These are phyloP conservation scores for Lipomyces anomalus DNA, from an alignment of 805 yeast species.

Conservation along the genomic window DNA sequence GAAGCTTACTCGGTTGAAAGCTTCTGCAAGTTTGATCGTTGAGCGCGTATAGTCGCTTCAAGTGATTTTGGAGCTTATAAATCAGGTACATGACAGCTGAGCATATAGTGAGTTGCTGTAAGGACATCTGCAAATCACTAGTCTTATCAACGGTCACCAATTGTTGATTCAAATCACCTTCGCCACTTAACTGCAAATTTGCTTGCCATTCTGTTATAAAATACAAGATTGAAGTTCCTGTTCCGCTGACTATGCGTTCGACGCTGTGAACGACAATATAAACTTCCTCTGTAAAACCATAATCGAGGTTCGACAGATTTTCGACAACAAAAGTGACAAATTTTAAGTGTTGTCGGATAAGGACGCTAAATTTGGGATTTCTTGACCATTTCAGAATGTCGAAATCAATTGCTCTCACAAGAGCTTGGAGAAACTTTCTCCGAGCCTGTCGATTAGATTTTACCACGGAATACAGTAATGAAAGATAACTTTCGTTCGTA, in stretches of 20 bases:
- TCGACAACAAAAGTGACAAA: slow-evolving; percentile 35
- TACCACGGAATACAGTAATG: slow-evolving; percentile 41
- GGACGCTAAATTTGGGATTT: slow-evolving; percentile 26
- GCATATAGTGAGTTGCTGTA: slow-evolving; percentile 8
- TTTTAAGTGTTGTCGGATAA: slow-evolving; percentile 31
- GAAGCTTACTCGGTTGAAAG: slow-evolving; percentile 4
- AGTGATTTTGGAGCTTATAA: slow-evolving; percentile 12
- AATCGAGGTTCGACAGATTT: slow-evolving; percentile 39
- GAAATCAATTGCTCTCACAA: slow-evolving; percentile 9
- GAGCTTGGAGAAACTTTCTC: slow-evolving; percentile 37
- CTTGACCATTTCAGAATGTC: background rate
- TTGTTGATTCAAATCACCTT: background rate
- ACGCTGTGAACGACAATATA: slow-evolving; percentile 41
- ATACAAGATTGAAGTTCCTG: slow-evolving; percentile 32
- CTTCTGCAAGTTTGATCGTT: slow-evolving; percentile 12
- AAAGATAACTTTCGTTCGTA: slow-evolving; percentile 35
- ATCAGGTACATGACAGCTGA: slow-evolving; percentile 7
- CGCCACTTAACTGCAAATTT: background rate
- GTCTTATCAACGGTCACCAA: background rate
- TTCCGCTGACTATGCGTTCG: slow-evolving; percentile 40
- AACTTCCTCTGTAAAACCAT: slow-evolving; percentile 48
- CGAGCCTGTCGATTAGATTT: slow-evolving; percentile 37
- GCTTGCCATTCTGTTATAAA: slow-evolving; percentile 7
- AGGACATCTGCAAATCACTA: background rate
- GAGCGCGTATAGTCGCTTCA: slow-evolving; percentile 12